Conservation (phyloP, 768 basidiomycete species). For the Lactarius hengduanensis region DNA sequence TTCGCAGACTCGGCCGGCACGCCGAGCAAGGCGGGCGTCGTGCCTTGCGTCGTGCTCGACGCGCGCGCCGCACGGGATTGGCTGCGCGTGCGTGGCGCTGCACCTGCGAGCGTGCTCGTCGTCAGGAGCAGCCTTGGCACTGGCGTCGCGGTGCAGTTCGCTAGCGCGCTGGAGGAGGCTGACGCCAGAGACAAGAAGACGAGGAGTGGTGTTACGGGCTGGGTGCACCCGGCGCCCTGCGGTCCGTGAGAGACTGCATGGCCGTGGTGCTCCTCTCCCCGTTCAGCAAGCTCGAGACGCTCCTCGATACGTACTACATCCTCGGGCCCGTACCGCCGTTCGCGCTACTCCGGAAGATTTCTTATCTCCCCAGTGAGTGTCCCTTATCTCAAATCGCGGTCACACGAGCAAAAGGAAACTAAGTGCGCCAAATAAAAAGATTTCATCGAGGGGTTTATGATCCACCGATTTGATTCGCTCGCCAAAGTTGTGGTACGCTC, state of each 20-base stretch:
- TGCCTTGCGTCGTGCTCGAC: constrained; percentile 43
- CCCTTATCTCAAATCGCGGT: constrained; percentile 1
- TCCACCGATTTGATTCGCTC: constrained; percentile 63
- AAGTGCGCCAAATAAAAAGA: constrained; percentile 37
- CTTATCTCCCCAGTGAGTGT: constrained; percentile 58
- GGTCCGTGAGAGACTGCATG: constrained; percentile 37
- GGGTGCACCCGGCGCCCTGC: not conserved
- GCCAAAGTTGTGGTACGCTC: constrained; percentile 55
- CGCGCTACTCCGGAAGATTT: constrained; percentile 63
- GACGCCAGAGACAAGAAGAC: not conserved
- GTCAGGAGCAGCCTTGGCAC: constrained; percentile 90
- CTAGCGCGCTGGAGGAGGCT: constrained; percentile 36
- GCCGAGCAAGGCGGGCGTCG: constrained; percentile 74
- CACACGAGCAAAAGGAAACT: constrained; percentile 2
- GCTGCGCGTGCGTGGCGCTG: constrained; percentile 59
- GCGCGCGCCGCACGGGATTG: constrained; percentile 81
- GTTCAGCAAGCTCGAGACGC: constrained; percentile 38
- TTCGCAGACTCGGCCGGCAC: constrained; percentile 82
- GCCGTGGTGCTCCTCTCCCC: constrained; percentile 46
- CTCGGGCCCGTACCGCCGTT: constrained; percentile 68
- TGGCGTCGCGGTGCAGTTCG: constrained; percentile 58
- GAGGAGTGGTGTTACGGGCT: not conserved
- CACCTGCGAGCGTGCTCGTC: constrained; percentile 60
- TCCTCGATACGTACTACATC: constrained; percentile 68
- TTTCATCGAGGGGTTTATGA: constrained; percentile 52